Percentiles rank a stretch among this genome's conserved stretches.
These are phyloP conservation scores for Pyrus pyrifolia DNA, from an alignment of 306 rosid species.

Conservation along the genomic window DNA sequence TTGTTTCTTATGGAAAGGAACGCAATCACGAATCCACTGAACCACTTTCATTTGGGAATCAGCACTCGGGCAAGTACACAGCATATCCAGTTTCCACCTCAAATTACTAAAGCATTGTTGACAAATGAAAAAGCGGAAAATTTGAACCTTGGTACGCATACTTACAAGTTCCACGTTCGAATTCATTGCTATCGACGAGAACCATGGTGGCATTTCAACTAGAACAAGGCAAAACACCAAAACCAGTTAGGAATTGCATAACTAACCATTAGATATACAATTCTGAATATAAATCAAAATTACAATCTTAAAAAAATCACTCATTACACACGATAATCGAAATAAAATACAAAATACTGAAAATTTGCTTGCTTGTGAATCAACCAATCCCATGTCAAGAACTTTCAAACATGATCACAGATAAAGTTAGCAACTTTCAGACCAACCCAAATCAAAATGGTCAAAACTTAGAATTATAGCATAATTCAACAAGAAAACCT, in stretches of 20 bases:
- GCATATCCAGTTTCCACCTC: background rate
- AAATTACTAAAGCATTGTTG: background rate
- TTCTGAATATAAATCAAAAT: background rate
- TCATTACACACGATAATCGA: background rate
- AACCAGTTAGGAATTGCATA: conserved; percentile 25
- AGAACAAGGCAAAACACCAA: conserved; percentile 37
- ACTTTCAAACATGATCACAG: background rate
- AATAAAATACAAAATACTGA: background rate
- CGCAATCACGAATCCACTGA: background rate
- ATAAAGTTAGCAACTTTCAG: background rate
- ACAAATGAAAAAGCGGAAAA: background rate
- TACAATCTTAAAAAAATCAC: background rate
- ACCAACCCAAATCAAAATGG: background rate
- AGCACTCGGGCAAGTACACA: conserved; percentile 12
- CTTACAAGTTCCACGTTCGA: conserved; percentile 85
- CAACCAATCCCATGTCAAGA: background rate
- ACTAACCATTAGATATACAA: background rate
- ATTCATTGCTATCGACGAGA: conserved; percentile 68
- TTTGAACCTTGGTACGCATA: conserved; percentile 18
- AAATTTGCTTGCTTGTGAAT: background rate
- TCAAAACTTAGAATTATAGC: background rate
- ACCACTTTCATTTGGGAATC: background rate
- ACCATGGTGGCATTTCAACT: conserved; percentile 94
- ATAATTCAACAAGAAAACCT: background rate
- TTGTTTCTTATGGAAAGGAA: background rate